phyloP scores from a whole-genome alignment of 306 rosid species.

The Rosa rugosa region DNA sequence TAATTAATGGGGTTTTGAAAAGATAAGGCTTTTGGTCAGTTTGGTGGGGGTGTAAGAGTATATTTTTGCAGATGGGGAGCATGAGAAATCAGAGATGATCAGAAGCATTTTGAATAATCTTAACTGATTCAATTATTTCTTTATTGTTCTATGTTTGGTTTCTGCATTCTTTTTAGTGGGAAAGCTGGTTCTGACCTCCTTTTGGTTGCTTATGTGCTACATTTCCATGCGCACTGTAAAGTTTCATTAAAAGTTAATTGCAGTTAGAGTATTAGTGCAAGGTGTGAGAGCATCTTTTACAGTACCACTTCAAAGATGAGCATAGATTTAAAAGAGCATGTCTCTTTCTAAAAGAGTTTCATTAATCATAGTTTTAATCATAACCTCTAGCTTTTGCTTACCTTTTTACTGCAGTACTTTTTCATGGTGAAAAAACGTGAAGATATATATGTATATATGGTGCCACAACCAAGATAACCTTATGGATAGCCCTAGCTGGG shows the following conservation, averaged over 20 bases:
- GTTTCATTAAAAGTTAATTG: conserved; percentile 40
- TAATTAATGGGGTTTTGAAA: conserved; percentile 41
- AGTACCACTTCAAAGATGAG: conserved; percentile 30
- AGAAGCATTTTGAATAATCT: conserved; percentile 40
- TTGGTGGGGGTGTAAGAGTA: conserved; percentile 61
- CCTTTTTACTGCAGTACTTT: conserved; percentile 45
- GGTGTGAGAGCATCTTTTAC: conserved; percentile 53
- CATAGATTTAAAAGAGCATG: neutral
- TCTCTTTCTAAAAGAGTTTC: conserved; percentile 46
- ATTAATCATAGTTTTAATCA: conserved; percentile 90
- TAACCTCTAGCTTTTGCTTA: conserved; percentile 39
- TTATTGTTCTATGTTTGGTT: conserved; percentile 10
- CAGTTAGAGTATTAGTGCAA: conserved; percentile 26
- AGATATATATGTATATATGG: neutral
- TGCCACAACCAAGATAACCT: conserved; percentile 6
- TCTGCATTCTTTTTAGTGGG: conserved; percentile 46
- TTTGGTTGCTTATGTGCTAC: conserved; percentile 51
- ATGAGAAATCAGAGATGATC: conserved; percentile 49
- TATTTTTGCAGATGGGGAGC: conserved; percentile 64
- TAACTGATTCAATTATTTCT: conserved; percentile 19
- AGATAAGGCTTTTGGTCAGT: conserved; percentile 68
- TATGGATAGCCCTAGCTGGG: neutral
- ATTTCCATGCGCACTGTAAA: conserved; percentile 90
- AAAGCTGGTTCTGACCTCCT: conserved; percentile 52
- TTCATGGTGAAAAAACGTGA: conserved; percentile 5